Evolutionary conservation across 2,329 filamentous ascomycete genomes (phyloP).

Genomic region (Colletotrichum sp.): DNA sequence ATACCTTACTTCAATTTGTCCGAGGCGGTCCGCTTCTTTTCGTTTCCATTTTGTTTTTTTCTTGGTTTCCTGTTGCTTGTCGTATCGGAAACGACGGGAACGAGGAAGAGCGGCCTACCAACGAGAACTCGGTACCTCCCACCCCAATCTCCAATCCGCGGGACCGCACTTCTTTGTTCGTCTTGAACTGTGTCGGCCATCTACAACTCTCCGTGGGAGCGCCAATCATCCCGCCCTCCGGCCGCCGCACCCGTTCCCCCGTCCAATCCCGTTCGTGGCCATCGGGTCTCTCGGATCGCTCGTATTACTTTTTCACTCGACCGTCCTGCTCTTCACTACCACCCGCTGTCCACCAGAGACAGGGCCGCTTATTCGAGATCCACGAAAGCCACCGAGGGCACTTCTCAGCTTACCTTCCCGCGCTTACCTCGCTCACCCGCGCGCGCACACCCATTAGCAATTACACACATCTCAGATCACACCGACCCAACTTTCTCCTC

Average conservation of each 20-base stretch:
- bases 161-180: not conserved
- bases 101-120: not conserved
- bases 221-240: not conserved
- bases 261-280: not conserved
- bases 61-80: not conserved
- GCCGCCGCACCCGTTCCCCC: not conserved
- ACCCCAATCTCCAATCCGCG: not conserved
- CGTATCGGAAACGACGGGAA: slow-evolving; percentile 8
- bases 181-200: not conserved
- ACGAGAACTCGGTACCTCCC: not conserved
- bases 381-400: not conserved
- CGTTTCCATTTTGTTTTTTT: not conserved
- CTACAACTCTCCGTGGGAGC: not conserved
- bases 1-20: not conserved
- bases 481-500: not conserved
- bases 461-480: not conserved
- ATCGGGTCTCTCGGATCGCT: slow-evolving; percentile 11
- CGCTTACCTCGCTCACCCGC: not conserved
- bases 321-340: not conserved
- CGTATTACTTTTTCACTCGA: slow-evolving; percentile 6
- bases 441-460: not conserved
- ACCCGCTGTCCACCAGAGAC: not conserved
- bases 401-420: slow-evolving; percentile 4
- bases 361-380: not conserved
- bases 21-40: not conserved